Percentiles rank a stretch among this genome's conserved stretches.
These are phyloP conservation scores for Fusarium nygamai DNA, from an alignment of 2,329 filamentous ascomycete species.

Conservation along the genomic window DNA sequence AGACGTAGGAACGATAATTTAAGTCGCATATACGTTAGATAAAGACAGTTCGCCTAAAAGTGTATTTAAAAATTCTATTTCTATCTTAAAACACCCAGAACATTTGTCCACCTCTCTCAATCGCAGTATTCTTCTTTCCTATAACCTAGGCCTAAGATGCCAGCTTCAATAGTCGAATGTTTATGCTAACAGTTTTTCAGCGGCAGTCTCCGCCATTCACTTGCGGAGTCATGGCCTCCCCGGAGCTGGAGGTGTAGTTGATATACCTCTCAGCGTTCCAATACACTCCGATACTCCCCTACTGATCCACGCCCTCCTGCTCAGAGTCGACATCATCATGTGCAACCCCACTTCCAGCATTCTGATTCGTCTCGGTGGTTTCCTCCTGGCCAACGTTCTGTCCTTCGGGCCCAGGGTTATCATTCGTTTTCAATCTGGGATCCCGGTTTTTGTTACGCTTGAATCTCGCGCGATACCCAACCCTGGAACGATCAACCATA, in stretches of 20 bases:
- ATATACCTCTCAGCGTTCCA: not conserved
- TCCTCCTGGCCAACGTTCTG: rapidly evolving
- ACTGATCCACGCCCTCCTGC: not conserved
- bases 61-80: not conserved
- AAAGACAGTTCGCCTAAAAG: not conserved
- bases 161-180: no score
- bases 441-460: no score
- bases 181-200: no score
- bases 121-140: rapidly evolving
- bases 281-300: not conserved
- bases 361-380: not conserved
- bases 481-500: not conserved
- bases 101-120: not conserved
- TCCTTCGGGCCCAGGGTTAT: rapidly evolving
- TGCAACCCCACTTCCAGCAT: not conserved
- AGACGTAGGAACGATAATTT: rapidly evolving
- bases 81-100: not conserved
- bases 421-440: rapidly evolving
- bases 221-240: not conserved
- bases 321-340: no score
- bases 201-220: not conserved
- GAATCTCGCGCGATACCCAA: not conserved
- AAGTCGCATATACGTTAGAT: rapidly evolving
- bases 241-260: not conserved
- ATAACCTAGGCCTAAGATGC: not conserved